Evolutionary conservation across 164 flowering plant genomes (phyloP), one percentile per base, ranked within the genome.

Genomic region (Vitis riparia): DNA sequence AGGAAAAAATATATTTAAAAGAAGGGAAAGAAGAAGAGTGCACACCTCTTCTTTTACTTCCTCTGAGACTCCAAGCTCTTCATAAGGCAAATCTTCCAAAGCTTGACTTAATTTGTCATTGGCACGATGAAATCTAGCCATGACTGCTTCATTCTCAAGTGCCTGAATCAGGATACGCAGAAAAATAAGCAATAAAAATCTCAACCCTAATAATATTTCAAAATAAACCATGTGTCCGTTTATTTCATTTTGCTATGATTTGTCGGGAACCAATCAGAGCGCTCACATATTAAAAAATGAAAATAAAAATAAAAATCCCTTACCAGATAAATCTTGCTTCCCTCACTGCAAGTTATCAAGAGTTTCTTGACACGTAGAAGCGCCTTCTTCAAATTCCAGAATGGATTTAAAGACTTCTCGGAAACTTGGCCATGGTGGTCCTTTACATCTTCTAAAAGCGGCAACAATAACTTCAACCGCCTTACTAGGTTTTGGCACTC

Each of bases 281-380:
- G 2, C 27, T 23, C 2, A 23, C 27, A 23, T 23, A 14, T 23
- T 30, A 1, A 32, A 55, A 17, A 27, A 52, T 1, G n/a, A 52
- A 29, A 27, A 17, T 51, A 63, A 32, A 55, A 55, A 50, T 2
- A n/a, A 76, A 58, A 63, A 61, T 30, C 11, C 3, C 86, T 63
- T 14, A 91, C 97, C 92, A 91, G 77, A 71, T 73, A 85, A 71
- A 93, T 86, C 80, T 93, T 93, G 93, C 97, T 91, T 16, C 92
- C 93, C 14, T 75, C 82, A 16, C 81, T 79, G 67, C 91, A 90
- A 23, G 71, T 71, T 44, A 65, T 82, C 78, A 93, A 77, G 79
- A 93, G 68, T 68, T 85, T 87, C 81, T 75, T 85, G 12, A 88
- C 89, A 30, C 71, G 49, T 48, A 56, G 58, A 47, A 90, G 77